Evolutionary conservation across 1,284 basidiomycete genomes (phyloP).

Genomic region (Leccinum ponderosum): DNA sequence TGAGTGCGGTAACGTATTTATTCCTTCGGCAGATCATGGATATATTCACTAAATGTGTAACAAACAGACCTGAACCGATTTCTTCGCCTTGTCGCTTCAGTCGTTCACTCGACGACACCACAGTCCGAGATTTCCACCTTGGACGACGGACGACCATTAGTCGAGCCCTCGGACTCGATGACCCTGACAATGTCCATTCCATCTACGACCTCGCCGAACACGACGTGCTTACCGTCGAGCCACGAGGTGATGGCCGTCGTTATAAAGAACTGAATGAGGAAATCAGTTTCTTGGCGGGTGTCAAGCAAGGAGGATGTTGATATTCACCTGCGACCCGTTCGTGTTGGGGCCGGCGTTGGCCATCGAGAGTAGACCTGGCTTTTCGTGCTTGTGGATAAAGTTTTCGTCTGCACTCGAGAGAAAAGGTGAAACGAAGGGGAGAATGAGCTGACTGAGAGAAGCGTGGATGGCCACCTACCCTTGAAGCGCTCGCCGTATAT

Average conservation of each 20-base stretch:
- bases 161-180: constrained; percentile 69
- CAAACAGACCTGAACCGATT: neutral
- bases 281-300: neutral
- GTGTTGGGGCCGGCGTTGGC: constrained; percentile 52
- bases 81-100: neutral
- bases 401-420: constrained; percentile 69
- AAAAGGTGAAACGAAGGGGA: neutral
- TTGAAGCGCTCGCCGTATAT: constrained; percentile 87
- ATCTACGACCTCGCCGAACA: constrained; percentile 82
- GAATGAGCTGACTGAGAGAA: neutral
- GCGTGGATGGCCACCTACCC: constrained; percentile 44
- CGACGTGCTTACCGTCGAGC: constrained; percentile 81
- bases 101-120: constrained; percentile 44
- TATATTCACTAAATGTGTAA: neutral
- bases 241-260: constrained; percentile 80
- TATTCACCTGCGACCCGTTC: constrained; percentile 66
- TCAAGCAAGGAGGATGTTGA: neutral
- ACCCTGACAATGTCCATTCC: constrained; percentile 77
- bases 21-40: constrained; percentile 6
- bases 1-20: neutral
- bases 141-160: constrained; percentile 51
- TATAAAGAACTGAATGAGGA: constrained; percentile 72
- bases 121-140: constrained; percentile 65
- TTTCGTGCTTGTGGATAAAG: constrained; percentile 78
- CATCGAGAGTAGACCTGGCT: constrained; percentile 81